These are phyloP conservation scores for Astragalus membranaceus DNA, from an alignment of 306 rosid genomes.

Conservation along the genomic window DNA sequence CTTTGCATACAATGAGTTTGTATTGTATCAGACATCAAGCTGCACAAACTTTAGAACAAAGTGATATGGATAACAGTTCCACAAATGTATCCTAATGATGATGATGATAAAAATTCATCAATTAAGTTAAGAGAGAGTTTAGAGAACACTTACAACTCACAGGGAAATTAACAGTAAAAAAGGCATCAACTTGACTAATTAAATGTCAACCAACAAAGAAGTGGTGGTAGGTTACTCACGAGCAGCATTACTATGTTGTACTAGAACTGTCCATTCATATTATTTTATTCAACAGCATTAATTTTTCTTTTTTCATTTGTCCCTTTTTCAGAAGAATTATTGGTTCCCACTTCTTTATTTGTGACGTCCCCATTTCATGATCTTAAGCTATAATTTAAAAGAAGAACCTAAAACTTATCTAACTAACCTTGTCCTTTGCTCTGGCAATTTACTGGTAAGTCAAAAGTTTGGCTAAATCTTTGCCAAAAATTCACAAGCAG, in stretches of 20 bases:
- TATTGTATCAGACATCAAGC: constrained; percentile 26
- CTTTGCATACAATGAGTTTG: not conserved
- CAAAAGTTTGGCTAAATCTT: constrained; percentile 45
- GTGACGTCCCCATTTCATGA: constrained; percentile 11
- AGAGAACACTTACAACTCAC: constrained; percentile 22
- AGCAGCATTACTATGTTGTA: constrained; percentile 31
- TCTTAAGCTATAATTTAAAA: constrained; percentile 19
- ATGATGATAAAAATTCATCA: constrained; percentile 18
- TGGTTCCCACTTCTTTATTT: not conserved
- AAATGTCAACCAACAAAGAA: constrained; percentile 74
- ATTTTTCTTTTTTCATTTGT: not conserved
- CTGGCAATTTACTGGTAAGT: constrained; percentile 32
- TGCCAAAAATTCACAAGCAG: constrained; percentile 20
- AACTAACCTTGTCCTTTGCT: constrained; percentile 50
- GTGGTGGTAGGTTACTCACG: constrained; percentile 71
- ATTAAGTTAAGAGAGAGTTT: constrained; percentile 14
- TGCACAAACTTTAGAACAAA: constrained; percentile 13
- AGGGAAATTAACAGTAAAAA: constrained; percentile 26
- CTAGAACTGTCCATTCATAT: constrained; percentile 45
- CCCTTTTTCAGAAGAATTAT: constrained; percentile 13
- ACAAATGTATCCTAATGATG: constrained; percentile 13
- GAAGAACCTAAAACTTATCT: constrained; percentile 12
- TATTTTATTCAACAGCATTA: constrained; percentile 2
- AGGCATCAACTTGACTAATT: constrained; percentile 35
- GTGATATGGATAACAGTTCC: constrained; percentile 15